These are phyloP conservation scores for Lactarius indigo DNA, from an alignment of 768 basidiomycete species.

Conservation along the genomic window DNA sequence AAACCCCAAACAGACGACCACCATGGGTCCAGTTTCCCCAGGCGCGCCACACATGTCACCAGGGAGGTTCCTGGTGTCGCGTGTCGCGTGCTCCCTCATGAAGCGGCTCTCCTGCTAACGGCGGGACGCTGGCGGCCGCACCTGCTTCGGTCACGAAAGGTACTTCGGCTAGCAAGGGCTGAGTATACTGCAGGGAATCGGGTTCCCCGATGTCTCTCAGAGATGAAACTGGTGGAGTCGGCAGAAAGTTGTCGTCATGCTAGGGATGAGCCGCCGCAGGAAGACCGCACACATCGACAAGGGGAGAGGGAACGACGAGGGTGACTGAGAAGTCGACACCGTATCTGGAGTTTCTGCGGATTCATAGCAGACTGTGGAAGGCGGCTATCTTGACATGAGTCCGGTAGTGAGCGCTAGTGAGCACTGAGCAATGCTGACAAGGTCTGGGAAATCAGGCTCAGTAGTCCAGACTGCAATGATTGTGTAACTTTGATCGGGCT, in stretches of 20 bases:
- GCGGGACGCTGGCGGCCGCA: neutral
- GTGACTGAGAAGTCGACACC: constrained; percentile 1
- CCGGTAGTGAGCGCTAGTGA: neutral
- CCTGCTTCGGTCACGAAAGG: constrained; percentile 1
- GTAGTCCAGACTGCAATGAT: too few species aligned
- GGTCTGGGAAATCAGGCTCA: neutral
- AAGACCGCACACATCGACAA: neutral
- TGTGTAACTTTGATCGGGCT: constrained; percentile 7
- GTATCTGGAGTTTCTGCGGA: neutral
- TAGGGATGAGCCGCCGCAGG: neutral
- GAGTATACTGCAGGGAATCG: neutral
- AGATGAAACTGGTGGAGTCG: neutral
- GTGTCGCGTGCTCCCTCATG: neutral
- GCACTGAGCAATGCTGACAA: neutral
- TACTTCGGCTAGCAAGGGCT: neutral
- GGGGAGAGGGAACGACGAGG: neutral
- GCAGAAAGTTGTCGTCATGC: neutral
- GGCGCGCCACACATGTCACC: too few species aligned
- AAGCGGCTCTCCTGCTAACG: neutral
- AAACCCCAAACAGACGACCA: too few species aligned
- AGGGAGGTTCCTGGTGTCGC: constrained; percentile 30
- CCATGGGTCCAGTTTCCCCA: too few species aligned
- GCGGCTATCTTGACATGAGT: neutral
- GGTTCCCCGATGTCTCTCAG: neutral
- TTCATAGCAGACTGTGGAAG: neutral